Evolutionary conservation across 306 rosid species (phyloP), one percentile per base, ranked within the genome.

Genomic region (Biancaea sappan): DNA sequence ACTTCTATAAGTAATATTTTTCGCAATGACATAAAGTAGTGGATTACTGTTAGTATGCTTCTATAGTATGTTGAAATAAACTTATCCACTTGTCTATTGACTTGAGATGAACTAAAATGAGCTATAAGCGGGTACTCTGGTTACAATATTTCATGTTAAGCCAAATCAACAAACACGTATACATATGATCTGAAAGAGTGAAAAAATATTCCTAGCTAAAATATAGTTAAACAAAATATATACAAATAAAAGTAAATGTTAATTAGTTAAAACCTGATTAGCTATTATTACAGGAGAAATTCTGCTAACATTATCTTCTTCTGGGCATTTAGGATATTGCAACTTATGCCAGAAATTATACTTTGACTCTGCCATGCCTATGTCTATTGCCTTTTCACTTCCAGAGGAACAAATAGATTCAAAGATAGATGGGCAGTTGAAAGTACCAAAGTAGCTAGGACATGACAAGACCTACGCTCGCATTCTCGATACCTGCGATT

Each of bases 241-340:
- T 67, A 51, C 22, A 8, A 37, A 34, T 14, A 66, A 58, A 44
- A 37, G 59, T 53, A 54, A 44, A 41, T 71, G 40, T 57, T 16
- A 51, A 76, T 65, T 40, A 56, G 44, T 71, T 35, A 34, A 61
- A 91, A 64, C 94, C 98, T 94, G 97, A 83, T 91, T 94, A 72
- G 95, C 89, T 69, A 94, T 80, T 84, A 87, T 84, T 83, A 80
- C 90, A 38, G 97, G 89, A 78, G 88, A 88, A 57, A 94, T 82
- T 83, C 86, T 87, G 62, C 90, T 89, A 37, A 35, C 84, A n/a
- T 75, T 83, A 51, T 86, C 88, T 53, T 81, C 87, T 59, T 82
- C 89, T 2, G 88, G 91, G 86, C 98, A 94, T 85, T 87, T 90
- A 26, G 93, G 86, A 83, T 97, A 94, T 32, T 63, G 58, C 73